Conservation (phyloP, 257 asterid genomes). For the Orobanche coerulescens region DNA sequence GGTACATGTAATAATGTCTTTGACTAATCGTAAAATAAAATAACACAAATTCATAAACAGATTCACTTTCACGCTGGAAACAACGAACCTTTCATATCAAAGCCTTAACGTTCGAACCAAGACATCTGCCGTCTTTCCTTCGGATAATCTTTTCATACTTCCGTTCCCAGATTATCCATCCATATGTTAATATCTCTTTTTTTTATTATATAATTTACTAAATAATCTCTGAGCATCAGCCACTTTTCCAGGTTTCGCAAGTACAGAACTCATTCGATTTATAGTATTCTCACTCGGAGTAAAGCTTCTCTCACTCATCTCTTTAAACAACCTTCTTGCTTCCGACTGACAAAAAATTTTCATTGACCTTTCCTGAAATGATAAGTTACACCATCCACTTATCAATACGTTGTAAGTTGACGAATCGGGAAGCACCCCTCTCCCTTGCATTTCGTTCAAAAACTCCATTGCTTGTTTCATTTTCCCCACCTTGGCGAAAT, state of each 20-base stretch:
- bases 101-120: background rate
- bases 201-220: constrained; percentile 45
- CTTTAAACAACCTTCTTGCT: constrained; percentile 58
- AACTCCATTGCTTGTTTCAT: constrained; percentile 89
- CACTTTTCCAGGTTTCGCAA: constrained; percentile 70
- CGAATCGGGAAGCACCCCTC: constrained; percentile 63
- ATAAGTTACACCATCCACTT: constrained; percentile 71
- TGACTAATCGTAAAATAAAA: background rate
- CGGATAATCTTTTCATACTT: background rate
- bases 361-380: constrained; percentile 42
- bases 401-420: constrained; percentile 76
- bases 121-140: background rate
- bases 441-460: constrained; percentile 66
- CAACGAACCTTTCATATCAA: background rate
- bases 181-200: constrained; percentile 30
- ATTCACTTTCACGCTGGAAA: too few relatives aligned
- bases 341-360: constrained; percentile 46
- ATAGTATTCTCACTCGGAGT: constrained; percentile 61
- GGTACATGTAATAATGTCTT: background rate
- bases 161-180: background rate
- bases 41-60: too few relatives aligned
- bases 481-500: constrained; percentile 73
- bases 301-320: constrained; percentile 63
- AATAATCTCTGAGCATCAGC: constrained; percentile 59
- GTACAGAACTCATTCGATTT: constrained; percentile 45